A percentile compares a stretch with the other conserved stretches of the same genome.
Conservation (phyloP, 2,329 filamentous ascomycete species). For the Pseudogymnoascus sp. region DNA sequence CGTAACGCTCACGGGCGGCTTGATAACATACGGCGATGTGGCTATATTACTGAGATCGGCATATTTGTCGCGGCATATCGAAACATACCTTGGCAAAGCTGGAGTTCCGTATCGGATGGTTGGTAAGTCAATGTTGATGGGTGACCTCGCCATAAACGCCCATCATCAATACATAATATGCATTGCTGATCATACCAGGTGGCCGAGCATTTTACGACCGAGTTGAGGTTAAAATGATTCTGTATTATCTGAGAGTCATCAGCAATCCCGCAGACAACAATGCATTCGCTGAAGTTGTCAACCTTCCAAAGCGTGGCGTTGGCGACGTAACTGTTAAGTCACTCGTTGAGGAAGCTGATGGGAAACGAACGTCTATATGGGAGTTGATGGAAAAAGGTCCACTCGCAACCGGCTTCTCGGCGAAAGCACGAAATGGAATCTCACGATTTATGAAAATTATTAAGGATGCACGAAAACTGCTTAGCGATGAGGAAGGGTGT, state of each 20-base stretch:
- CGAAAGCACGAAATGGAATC: constrained; percentile 48
- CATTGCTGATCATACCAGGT: constrained; percentile 28
- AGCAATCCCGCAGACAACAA: constrained; percentile 83
- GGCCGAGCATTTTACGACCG: constrained; percentile 89
- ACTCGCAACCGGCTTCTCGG: constrained; percentile 46
- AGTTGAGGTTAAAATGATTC: constrained; percentile 73
- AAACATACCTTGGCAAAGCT: constrained; percentile 68
- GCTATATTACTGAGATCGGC: constrained; percentile 84
- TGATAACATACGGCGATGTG: constrained; percentile 69
- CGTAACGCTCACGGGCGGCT: constrained; percentile 60
- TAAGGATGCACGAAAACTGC: constrained; percentile 45
- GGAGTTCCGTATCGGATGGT: constrained; percentile 90
- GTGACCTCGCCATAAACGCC: neutral
- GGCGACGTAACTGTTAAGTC: constrained; percentile 70
- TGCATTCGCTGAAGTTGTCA: constrained; percentile 74
- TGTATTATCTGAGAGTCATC: constrained; percentile 83
- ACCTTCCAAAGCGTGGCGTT: constrained; percentile 71
- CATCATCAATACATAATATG: neutral
- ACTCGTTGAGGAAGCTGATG: constrained; percentile 69
- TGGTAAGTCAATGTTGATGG: constrained; percentile 36
- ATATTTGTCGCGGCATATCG: constrained; percentile 74
- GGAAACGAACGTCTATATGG: constrained; percentile 65
- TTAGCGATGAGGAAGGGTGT: constrained; percentile 28
- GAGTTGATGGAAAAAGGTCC: constrained; percentile 50
- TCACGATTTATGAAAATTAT: constrained; percentile 52